phyloP scores from a whole-genome alignment of 2,329 filamentous ascomycete species.

The Alternaria metachromatica region DNA sequence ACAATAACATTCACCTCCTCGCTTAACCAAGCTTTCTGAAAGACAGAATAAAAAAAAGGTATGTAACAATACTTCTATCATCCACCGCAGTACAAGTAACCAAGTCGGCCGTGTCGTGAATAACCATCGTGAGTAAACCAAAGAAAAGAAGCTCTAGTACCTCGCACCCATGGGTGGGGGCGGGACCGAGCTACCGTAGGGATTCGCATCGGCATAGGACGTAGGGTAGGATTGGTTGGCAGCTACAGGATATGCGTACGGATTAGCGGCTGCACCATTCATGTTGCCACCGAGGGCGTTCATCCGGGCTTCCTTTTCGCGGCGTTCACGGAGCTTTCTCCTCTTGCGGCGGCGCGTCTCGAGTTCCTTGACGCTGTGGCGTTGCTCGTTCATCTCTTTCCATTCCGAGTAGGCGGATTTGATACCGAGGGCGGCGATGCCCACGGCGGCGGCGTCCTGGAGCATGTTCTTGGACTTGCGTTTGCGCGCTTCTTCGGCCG shows the following conservation, averaged over 20 bases:
- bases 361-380: slow-evolving; percentile 63
- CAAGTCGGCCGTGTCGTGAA: neutral
- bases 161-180: slow-evolving; percentile 50
- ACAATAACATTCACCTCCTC: neutral
- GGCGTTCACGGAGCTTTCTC: slow-evolving; percentile 51
- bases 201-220: slow-evolving; percentile 54
- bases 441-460: slow-evolving; percentile 69
- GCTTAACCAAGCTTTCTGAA: neutral
- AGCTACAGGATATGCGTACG: slow-evolving; percentile 49
- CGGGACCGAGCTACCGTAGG: slow-evolving; percentile 50
- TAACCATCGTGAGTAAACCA: neutral
- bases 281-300: slow-evolving; percentile 47
- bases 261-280: slow-evolving; percentile 42
- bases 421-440: slow-evolving; percentile 71
- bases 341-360: slow-evolving; percentile 57
- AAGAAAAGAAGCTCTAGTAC: slow-evolving; percentile 31
- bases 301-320: slow-evolving; percentile 54
- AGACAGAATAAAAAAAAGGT: neutral
- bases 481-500: slow-evolving; percentile 66
- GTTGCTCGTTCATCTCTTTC: slow-evolving; percentile 70
- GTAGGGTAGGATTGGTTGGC: slow-evolving; percentile 42
- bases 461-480: slow-evolving; percentile 68
- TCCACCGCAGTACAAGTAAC: neutral
- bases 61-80: slow-evolving; percentile 4
- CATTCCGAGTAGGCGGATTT: slow-evolving; percentile 71